phyloP scores from a whole-genome alignment of 176 grass and related monocot genomes.

The Elymus sibiricus region DNA sequence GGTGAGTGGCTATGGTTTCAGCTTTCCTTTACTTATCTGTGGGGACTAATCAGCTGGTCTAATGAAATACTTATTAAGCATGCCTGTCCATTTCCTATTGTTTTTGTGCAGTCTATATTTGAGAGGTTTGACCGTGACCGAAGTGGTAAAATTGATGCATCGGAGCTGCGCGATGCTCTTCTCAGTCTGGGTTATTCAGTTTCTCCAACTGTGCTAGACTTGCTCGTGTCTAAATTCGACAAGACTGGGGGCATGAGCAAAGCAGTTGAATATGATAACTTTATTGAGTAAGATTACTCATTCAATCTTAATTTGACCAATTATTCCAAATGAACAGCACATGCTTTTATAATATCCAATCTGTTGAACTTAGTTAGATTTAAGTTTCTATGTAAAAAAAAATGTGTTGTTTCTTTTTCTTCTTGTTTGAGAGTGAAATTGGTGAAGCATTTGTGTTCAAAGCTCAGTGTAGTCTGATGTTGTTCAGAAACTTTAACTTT shows the following conservation, averaged over 20 bases:
- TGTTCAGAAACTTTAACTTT: not conserved
- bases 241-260: constrained; percentile 85
- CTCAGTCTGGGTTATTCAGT: constrained; percentile 89
- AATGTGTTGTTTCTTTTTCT: not conserved
- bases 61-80: constrained; percentile 3
- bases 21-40: not conserved
- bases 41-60: not conserved
- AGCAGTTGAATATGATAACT: constrained; percentile 95
- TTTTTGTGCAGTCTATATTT: constrained; percentile 63
- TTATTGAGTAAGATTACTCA: constrained; percentile 79
- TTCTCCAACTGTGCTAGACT: constrained; percentile 72
- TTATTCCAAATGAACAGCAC: not conserved
- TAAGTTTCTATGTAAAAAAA: not conserved
- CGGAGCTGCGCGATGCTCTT: constrained; percentile 92
- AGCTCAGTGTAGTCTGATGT: not conserved
- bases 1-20: constrained; percentile 37
- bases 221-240: constrained; percentile 92
- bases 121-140: constrained; percentile 96
- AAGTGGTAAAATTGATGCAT: constrained; percentile 81
- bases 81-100: not conserved
- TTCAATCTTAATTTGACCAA: not conserved
- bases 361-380: not conserved
- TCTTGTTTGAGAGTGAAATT: not conserved
- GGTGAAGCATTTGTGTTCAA: not conserved
- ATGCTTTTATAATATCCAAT: not conserved